Conservation (phyloP, 106 monocot genomes). For the Dendrobium nobile region DNA sequence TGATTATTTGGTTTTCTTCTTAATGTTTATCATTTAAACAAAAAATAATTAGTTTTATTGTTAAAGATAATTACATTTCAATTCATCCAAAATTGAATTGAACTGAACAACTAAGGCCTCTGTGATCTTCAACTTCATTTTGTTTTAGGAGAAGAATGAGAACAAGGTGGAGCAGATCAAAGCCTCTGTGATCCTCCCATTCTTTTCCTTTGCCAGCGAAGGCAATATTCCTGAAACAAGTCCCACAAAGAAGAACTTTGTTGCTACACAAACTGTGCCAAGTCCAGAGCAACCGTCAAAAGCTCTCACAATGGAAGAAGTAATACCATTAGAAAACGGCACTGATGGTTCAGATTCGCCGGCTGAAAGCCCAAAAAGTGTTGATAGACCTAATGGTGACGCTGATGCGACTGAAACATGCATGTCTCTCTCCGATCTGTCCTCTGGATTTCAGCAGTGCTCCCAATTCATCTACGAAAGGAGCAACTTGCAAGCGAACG, state of each 20-base stretch:
- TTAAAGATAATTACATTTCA: too few relatives aligned
- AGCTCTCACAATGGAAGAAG: conserved; percentile 31
- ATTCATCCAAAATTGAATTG: too few relatives aligned
- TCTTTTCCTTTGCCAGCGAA: conserved; percentile 49
- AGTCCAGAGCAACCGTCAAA: neutral
- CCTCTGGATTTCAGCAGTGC: conserved; percentile 55
- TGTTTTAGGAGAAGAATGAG: conserved; percentile 30
- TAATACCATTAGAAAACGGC: conserved; percentile 38
- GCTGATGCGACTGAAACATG: conserved; percentile 5
- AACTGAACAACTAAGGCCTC: too few relatives aligned
- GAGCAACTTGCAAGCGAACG: conserved; percentile 14
- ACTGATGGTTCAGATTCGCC: conserved; percentile 5
- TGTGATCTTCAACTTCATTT: neutral
- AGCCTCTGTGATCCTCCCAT: conserved; percentile 70
- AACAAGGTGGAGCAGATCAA: conserved; percentile 72
- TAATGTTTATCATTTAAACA: neutral
- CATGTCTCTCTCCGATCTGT: conserved; percentile 41
- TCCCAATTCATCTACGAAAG: conserved; percentile 19
- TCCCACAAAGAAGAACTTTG: neutral
- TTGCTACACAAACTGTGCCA: conserved; percentile 1
- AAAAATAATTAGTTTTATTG: neutral
- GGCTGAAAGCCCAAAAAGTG: conserved; percentile 3
- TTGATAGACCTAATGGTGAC: conserved; percentile 7
- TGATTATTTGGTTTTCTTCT: too few relatives aligned
- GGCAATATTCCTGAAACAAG: neutral